phyloP scores from a whole-genome alignment of 2,329 filamentous ascomycete genomes.

The Diplocarpon mali region DNA sequence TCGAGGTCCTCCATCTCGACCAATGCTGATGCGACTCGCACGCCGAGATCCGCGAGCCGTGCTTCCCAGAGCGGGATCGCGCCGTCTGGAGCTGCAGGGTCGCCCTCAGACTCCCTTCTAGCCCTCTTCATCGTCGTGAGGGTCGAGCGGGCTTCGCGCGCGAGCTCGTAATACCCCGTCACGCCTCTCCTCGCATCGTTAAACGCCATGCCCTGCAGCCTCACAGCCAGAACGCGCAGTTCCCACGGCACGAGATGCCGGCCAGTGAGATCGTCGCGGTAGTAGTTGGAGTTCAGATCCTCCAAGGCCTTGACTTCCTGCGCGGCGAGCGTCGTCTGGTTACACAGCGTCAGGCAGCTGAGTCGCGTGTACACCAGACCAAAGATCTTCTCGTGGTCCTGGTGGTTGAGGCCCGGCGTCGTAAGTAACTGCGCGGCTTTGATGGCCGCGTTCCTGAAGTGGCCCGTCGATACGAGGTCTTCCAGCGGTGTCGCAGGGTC shows the following conservation, averaged over 20 bases:
- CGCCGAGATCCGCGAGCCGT: constrained; percentile 64
- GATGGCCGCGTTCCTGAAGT: constrained; percentile 71
- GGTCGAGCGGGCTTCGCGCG: constrained; percentile 58
- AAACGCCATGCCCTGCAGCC: constrained; percentile 77
- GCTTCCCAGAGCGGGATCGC: constrained; percentile 57
- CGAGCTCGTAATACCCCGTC: constrained; percentile 84
- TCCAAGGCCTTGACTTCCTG: constrained; percentile 55
- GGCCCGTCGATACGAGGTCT: constrained; percentile 56
- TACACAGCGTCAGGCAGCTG: constrained; percentile 70
- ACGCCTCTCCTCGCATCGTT: constrained; percentile 75
- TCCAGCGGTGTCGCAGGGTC: constrained; percentile 52
- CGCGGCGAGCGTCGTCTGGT: constrained; percentile 56
- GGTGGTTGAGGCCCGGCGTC: constrained; percentile 30
- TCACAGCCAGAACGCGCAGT: constrained; percentile 69
- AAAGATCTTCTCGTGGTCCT: constrained; percentile 58
- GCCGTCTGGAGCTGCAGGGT: not conserved
- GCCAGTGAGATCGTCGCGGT: constrained; percentile 41
- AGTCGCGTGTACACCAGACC: constrained; percentile 70
- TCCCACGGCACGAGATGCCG: constrained; percentile 75
- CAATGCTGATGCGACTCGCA: constrained; percentile 53
- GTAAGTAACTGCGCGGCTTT: constrained; percentile 51
- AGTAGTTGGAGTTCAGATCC: constrained; percentile 46
- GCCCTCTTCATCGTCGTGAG: constrained; percentile 37
- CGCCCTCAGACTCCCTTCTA: not conserved
- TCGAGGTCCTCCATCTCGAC: constrained; percentile 82